Conservation (phyloP, 306 rosid species). For the Malus fusca region DNA sequence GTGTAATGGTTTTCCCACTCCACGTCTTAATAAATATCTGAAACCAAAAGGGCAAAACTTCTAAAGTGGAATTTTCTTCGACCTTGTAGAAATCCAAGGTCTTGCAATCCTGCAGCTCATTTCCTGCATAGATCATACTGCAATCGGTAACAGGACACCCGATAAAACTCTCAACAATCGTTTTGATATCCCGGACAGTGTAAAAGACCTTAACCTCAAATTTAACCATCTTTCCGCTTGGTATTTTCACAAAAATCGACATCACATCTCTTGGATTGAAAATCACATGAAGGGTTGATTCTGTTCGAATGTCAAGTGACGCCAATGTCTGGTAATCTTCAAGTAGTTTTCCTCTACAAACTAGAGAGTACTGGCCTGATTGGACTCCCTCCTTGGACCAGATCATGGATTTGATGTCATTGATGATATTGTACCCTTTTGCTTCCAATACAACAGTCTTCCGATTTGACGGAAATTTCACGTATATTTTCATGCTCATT, state of each 20-base stretch:
- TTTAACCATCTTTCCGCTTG: neutral
- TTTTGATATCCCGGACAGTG: slow-evolving; percentile 2
- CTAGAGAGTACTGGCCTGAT: neutral
- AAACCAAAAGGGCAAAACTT: slow-evolving; percentile 2
- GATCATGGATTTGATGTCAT: slow-evolving; percentile 12
- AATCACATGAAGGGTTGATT: slow-evolving; percentile 12
- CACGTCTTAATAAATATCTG: slow-evolving; percentile 13
- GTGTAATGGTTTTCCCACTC: slow-evolving; percentile 16
- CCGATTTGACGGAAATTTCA: slow-evolving; percentile 3
- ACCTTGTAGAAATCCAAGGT: slow-evolving; percentile 6
- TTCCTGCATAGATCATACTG: neutral
- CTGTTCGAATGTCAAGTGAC: neutral
- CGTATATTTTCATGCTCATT: neutral
- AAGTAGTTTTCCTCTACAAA: slow-evolving; percentile 10
- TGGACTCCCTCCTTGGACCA: neutral
- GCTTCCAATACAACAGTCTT: neutral
- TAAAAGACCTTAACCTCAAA: slow-evolving; percentile 13
- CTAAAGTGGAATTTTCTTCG: slow-evolving; percentile 10
- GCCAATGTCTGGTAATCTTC: slow-evolving; percentile 8
- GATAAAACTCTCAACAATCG: slow-evolving; percentile 4
- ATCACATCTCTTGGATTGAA: neutral
- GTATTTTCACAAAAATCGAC: neutral
- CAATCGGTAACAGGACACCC: slow-evolving; percentile 11
- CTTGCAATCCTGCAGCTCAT: slow-evolving; percentile 6
- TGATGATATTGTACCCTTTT: neutral